Conservation (phyloP, 305 asterid genomes). For the Fraxinus platypoda region DNA sequence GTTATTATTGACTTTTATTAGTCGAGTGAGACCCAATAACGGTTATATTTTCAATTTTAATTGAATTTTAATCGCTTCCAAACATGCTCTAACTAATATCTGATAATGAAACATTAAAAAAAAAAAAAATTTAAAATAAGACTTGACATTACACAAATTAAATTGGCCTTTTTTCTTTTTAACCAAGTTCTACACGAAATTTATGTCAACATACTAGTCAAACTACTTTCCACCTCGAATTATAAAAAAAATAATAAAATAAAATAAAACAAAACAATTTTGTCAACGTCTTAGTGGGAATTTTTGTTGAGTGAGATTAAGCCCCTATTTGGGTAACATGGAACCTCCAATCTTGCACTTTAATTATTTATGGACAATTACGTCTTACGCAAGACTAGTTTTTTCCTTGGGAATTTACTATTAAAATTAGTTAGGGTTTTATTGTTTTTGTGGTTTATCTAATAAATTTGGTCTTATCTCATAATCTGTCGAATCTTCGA, state of each 20-base stretch:
- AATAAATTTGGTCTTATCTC: no score
- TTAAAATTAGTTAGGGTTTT: no score
- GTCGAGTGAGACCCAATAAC: no score
- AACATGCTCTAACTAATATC: not conserved
- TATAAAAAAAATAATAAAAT: not conserved
- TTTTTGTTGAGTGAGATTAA: not conserved
- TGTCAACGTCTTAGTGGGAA: not conserved
- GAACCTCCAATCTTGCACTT: not conserved
- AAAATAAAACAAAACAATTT: not conserved
- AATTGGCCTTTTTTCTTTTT: not conserved
- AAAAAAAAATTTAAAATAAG: not conserved
- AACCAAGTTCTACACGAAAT: constrained; percentile 14
- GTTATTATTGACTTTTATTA: no score
- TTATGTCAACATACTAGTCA: not conserved
- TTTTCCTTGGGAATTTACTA: no score
- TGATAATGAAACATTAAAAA: not conserved
- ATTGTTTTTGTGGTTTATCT: no score
- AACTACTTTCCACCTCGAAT: not conserved
- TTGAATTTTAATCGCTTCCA: no score
- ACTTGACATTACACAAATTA: not conserved
- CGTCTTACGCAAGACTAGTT: no score
- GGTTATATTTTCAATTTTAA: no score
- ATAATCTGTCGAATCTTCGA: no score
- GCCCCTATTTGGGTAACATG: not conserved
- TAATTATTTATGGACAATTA: no score